Evolutionary conservation across 129 eudicot species (phyloP).

Genomic region (Chrysanthemum makinoi): DNA sequence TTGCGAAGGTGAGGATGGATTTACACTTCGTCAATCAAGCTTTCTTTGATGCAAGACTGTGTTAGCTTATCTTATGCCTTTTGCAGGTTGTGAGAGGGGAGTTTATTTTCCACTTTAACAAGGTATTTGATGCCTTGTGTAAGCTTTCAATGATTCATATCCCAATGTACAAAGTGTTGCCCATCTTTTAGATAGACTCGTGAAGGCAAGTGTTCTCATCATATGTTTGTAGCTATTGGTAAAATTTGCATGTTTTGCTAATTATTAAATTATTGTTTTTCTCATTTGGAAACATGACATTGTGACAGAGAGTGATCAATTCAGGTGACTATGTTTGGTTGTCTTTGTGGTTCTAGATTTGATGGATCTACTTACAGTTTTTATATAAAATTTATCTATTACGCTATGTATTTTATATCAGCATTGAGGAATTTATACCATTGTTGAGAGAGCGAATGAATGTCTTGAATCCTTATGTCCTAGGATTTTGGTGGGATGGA

Average conservation of each 20-base stretch:
- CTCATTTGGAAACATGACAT: constrained; percentile 65
- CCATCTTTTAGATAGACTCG: constrained; percentile 95
- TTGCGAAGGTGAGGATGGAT: constrained; percentile 77
- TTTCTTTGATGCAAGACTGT: constrained; percentile 13
- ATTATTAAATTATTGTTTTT: constrained; percentile 25
- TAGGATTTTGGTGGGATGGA: constrained; percentile 97
- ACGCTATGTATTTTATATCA: constrained; percentile 30
- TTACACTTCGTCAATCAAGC: not conserved
- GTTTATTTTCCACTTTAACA: constrained; percentile 86
- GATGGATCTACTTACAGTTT: constrained; percentile 6
- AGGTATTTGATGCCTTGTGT: constrained; percentile 92
- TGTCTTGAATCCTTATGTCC: constrained; percentile 94
- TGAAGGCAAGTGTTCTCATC: constrained; percentile 51
- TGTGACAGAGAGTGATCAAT: constrained; percentile 92
- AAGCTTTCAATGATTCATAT: constrained; percentile 99
- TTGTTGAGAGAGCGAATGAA: constrained; percentile 96
- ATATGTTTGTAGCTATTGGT: not conserved
- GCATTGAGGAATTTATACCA: constrained; percentile 99
- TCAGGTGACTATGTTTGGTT: constrained; percentile 52
- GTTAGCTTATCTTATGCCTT: constrained; percentile 25
- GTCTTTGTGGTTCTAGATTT: constrained; percentile 16
- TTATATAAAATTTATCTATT: not conserved
- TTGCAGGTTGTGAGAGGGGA: constrained; percentile 97
- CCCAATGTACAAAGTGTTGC: constrained; percentile 98
- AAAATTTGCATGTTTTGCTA: constrained; percentile 6